Percentiles rank a stretch among this genome's conserved stretches.
Evolutionary conservation across 2,329 filamentous ascomycete genomes (phyloP).

Genomic region (Penicillium sp.): DNA sequence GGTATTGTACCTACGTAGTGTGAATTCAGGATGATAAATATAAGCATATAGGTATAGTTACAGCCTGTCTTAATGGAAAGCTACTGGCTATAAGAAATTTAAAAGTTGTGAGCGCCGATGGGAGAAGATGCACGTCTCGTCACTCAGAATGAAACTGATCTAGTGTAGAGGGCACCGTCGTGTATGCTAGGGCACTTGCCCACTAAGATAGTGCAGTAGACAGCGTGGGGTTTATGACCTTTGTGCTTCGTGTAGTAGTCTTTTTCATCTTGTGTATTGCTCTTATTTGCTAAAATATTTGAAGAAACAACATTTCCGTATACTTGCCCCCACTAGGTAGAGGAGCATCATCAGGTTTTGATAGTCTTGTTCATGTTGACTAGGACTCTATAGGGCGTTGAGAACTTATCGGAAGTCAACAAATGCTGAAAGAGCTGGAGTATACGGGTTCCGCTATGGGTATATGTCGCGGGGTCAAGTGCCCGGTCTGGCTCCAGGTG

Average conservation of each 20-base stretch:
- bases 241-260: background rate
- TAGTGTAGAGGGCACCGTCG: slow-evolving; percentile 9
- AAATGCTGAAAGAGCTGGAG: background rate
- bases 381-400: background rate
- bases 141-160: background rate
- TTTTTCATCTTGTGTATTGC: background rate
- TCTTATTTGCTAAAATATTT: background rate
- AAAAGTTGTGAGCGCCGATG: slow-evolving; percentile 29
- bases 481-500: background rate
- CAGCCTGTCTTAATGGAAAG: too few species aligned
- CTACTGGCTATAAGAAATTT: slow-evolving; percentile 4
- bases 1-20: too few species aligned
- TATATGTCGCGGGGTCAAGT: background rate
- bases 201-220: background rate
- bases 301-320: background rate
- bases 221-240: background rate
- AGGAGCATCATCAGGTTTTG: background rate
- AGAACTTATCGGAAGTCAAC: background rate
- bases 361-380: background rate
- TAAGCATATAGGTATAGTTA: too few species aligned
- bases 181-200: background rate
- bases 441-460: background rate
- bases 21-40: too few species aligned
- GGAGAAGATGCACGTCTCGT: slow-evolving; percentile 10
- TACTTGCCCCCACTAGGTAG: background rate